phyloP scores from a whole-genome alignment of 1,284 basidiomycete species.

The Gastroboletus turbinatus region DNA sequence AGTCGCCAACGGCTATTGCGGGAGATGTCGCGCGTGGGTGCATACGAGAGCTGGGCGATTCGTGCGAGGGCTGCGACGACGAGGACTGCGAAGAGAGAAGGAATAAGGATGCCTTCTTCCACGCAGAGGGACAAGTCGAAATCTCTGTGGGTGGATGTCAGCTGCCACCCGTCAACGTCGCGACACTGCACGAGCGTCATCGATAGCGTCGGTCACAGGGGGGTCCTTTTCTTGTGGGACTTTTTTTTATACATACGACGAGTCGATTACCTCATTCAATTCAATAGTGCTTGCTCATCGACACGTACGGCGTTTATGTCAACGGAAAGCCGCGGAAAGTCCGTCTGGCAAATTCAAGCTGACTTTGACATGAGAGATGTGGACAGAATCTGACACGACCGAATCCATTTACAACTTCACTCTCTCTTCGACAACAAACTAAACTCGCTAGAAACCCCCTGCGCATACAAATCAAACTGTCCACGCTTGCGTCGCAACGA shows the following conservation, averaged over 20 bases:
- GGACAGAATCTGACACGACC: too few species aligned
- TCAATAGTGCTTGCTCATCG: too few species aligned
- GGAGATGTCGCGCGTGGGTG: constrained; percentile 31
- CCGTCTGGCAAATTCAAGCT: too few species aligned
- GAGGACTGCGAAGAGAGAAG: constrained; percentile 51
- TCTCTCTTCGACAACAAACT: constrained; percentile 9
- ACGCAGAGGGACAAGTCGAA: constrained; percentile 88
- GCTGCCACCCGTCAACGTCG: constrained; percentile 62
- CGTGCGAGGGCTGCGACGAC: constrained; percentile 44
- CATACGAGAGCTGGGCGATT: constrained; percentile 33
- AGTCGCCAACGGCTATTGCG: constrained; percentile 51
- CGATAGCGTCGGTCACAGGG: not conserved
- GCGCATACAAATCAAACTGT: constrained; percentile 20
- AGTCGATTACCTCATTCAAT: not conserved
- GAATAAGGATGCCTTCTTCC: constrained; percentile 69
- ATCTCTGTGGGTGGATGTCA: constrained; percentile 56
- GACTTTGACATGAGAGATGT: too few species aligned
- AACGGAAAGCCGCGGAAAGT: too few species aligned
- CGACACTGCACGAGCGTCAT: constrained; percentile 45
- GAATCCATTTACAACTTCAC: not conserved
- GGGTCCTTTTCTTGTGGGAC: too few species aligned
- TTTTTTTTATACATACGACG: not conserved
- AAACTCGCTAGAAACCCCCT: constrained; percentile 14
- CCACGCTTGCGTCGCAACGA: constrained; percentile 12
- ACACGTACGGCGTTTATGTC: too few species aligned